Conservation (phyloP, 2,329 filamentous ascomycete species). For the Xylariaceae sp. region DNA sequence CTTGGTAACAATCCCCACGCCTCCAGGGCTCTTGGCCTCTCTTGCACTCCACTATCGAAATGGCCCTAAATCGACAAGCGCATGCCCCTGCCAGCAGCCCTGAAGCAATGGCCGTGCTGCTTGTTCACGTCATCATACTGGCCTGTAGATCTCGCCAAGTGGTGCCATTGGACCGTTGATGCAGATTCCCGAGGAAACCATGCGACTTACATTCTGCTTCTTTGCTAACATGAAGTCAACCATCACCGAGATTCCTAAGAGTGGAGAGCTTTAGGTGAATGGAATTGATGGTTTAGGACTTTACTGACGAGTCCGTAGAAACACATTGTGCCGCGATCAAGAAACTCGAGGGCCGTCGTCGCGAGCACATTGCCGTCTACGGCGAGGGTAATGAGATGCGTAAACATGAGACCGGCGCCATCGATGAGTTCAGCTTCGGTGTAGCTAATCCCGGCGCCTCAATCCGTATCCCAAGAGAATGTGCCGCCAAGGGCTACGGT, state of each 20-base stretch:
- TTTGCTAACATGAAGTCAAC: constrained; percentile 43
- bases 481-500: constrained; percentile 85
- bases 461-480: constrained; percentile 88
- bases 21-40: background rate
- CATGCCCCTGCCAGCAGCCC: background rate
- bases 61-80: too few species aligned
- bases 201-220: background rate
- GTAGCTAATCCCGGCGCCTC: constrained; percentile 95
- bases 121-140: constrained; percentile 2
- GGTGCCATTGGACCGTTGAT: background rate
- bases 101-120: background rate
- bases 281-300: background rate
- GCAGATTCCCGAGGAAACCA: background rate
- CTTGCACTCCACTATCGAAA: background rate
- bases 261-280: constrained; percentile 27
- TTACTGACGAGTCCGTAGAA: constrained; percentile 52
- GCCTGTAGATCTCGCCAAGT: constrained; percentile 8
- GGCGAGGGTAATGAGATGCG: constrained; percentile 95
- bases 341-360: constrained; percentile 80
- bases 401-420: constrained; percentile 90
- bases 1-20: constrained; percentile 11
- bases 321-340: constrained; percentile 86
- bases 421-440: constrained; percentile 92
- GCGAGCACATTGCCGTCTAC: constrained; percentile 90
- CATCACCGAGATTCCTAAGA: constrained; percentile 52